These are phyloP conservation scores for Pseudotsuga menziesii DNA, from an alignment of 75 land plant species.

Conservation along the genomic window DNA sequence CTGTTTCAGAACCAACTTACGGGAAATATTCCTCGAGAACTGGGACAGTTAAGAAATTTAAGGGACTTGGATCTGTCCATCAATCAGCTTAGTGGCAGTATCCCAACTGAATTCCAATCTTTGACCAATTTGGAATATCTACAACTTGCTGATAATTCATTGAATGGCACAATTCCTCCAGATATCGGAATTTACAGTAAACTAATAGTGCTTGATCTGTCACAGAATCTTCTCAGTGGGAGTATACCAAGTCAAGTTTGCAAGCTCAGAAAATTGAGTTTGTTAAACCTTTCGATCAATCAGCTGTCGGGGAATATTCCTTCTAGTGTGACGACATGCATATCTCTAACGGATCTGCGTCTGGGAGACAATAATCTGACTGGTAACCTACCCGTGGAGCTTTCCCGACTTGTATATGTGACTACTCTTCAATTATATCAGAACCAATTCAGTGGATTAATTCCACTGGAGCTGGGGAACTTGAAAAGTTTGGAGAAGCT, in stretches of 20 bases:
- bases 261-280: slow-evolving; percentile 33
- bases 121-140: slow-evolving; percentile 31
- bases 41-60: slow-evolving; percentile 42
- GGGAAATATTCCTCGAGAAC: slow-evolving; percentile 46
- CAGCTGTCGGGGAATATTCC: slow-evolving; percentile 59
- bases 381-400: slow-evolving; percentile 60
- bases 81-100: slow-evolving; percentile 57
- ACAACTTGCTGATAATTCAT: slow-evolving; percentile 50
- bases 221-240: slow-evolving; percentile 58
- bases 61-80: slow-evolving; percentile 62
- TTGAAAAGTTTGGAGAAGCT: slow-evolving; percentile 59
- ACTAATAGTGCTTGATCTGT: slow-evolving; percentile 64
- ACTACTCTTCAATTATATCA: slow-evolving; percentile 42
- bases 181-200: slow-evolving; percentile 40
- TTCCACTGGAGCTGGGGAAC: slow-evolving; percentile 50
- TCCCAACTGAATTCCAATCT: slow-evolving; percentile 52
- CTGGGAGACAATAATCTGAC: slow-evolving; percentile 59
- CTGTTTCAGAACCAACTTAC: slow-evolving; percentile 58
- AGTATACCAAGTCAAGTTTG: slow-evolving; percentile 54
- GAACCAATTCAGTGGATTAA: slow-evolving; percentile 65
- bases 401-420: slow-evolving; percentile 60
- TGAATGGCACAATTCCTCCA: slow-evolving; percentile 56
- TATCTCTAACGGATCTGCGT: slow-evolving; percentile 57
- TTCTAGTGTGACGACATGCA: slow-evolving; percentile 35
- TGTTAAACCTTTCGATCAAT: slow-evolving; percentile 49